Percentiles rank a stretch among this genome's conserved stretches.
These are phyloP conservation scores for Gyromitra esculenta DNA, from an alignment of 2,329 filamentous ascomycete species.

Conservation along the genomic window DNA sequence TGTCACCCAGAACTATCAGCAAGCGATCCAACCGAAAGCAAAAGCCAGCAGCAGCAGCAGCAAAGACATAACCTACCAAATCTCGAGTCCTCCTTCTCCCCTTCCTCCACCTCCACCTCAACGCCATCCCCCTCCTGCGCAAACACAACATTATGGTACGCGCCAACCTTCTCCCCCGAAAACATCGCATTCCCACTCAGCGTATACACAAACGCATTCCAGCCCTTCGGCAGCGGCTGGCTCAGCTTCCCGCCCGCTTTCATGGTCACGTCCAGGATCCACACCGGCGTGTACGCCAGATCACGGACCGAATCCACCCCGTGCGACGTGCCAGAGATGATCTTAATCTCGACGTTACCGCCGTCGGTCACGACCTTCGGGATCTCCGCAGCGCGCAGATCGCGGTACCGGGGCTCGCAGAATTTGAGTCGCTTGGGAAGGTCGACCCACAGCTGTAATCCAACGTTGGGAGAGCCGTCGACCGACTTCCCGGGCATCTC, in stretches of 20 bases:
- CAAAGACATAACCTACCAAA: conserved; percentile 68
- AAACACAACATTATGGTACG: conserved; percentile 91
- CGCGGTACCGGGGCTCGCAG: conserved; percentile 92
- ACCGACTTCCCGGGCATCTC: conserved; percentile 88
- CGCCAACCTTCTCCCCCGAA: conserved; percentile 65
- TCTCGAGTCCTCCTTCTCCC: conserved; percentile 69
- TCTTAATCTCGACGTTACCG: conserved; percentile 80
- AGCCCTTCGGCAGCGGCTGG: conserved; percentile 79
- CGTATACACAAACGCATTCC: conserved; percentile 91
- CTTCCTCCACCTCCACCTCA: conserved; percentile 73
- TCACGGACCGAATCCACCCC: conserved; percentile 89
- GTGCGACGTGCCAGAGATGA: conserved; percentile 86
- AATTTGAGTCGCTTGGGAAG: conserved; percentile 81
- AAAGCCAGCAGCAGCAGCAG: conserved; percentile 59
- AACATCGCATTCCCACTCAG: conserved; percentile 69
- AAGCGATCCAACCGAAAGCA: neutral
- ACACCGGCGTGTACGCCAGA: conserved; percentile 95
- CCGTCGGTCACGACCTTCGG: conserved; percentile 75
- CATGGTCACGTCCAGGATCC: conserved; percentile 86
- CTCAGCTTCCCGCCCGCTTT: conserved; percentile 79
- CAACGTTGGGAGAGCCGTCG: conserved; percentile 80
- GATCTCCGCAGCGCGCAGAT: conserved; percentile 81
- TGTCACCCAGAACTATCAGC: conserved; percentile 31
- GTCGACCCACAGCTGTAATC: conserved; percentile 96
- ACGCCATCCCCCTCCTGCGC: conserved; percentile 74